These are phyloP conservation scores for Aspergillus aculeatinus DNA, from an alignment of 2,329 filamentous ascomycete species.

Conservation along the genomic window DNA sequence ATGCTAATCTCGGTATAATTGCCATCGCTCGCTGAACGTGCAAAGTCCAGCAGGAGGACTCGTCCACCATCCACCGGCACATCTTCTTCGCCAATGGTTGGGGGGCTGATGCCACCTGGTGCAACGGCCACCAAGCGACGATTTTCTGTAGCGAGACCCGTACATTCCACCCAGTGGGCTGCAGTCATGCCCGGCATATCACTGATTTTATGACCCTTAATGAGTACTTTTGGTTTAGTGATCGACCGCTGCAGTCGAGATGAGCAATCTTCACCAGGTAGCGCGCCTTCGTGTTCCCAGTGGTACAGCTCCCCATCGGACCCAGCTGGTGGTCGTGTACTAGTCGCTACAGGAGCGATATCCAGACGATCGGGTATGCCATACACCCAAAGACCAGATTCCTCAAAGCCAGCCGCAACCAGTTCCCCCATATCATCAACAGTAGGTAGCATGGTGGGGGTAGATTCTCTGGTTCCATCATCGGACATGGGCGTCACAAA, in stretches of 20 bases:
- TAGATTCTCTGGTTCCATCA: slow-evolving; percentile 54
- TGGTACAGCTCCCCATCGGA: slow-evolving; percentile 2
- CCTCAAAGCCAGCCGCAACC: slow-evolving; percentile 70
- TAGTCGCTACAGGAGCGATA: slow-evolving; percentile 44
- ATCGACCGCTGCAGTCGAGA: slow-evolving; percentile 36
- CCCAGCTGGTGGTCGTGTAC: not conserved
- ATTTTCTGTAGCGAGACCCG: slow-evolving; percentile 51
- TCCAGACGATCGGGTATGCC: slow-evolving; percentile 73
- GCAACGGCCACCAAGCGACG: slow-evolving; percentile 66
- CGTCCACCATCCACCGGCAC: slow-evolving; percentile 78
- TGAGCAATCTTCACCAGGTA: slow-evolving; percentile 21
- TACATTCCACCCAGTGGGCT: slow-evolving; percentile 69
- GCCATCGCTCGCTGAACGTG: slow-evolving; percentile 60
- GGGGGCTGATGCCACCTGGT: slow-evolving; percentile 63
- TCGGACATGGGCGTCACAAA: slow-evolving; percentile 66
- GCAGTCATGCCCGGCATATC: slow-evolving; percentile 66
- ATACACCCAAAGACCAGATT: slow-evolving; percentile 74
- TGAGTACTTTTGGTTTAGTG: slow-evolving; percentile 62
- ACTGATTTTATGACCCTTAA: slow-evolving; percentile 65
- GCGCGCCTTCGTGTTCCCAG: not conserved
- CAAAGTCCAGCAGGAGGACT: slow-evolving; percentile 71
- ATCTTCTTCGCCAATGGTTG: slow-evolving; percentile 67
- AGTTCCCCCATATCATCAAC: slow-evolving; percentile 69
- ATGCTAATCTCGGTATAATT: slow-evolving; percentile 61
- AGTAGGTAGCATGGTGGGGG: slow-evolving; percentile 68